Base-by-base conservation (phyloP, 2,329 filamentous ascomycete species). In the Pseudocercospora fijiensis region DNA sequence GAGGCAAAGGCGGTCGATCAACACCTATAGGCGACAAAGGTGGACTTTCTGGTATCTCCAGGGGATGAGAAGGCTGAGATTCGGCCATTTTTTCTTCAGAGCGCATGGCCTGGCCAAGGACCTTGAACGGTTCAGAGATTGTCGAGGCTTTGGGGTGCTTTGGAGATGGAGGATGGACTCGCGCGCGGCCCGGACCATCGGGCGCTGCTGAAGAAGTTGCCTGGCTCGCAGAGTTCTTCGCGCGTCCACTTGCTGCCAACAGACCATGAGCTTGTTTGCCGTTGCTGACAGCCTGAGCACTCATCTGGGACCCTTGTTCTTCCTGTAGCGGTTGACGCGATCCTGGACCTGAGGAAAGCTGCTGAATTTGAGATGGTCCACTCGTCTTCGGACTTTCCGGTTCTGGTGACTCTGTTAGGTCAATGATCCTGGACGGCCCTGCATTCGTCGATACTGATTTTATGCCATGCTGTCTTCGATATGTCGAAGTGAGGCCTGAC, bases 1-100 rank as follows among this genome's bases (percentile, higher is more conserved):
- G 13, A 22, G 20, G 20, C 20, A 13, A 2, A 26, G 45, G 45
- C 1, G 45, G 4, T 45, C 20, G 20, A n/a, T 51, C 24, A 26
- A 3, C 45, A 0, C 20, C 24, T 22, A 2, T 26, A 56, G 53
- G 53, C 30, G 18, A 37, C 27, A 61, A 20, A 11, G 57, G 27
- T 60, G 57, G 57, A 24, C 57, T 60, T 60, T 51, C 43, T 33
- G 57, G 53, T 11, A 56, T 56, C 33, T 56, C 53, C 8, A 30
- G 26, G 22, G 13, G n/a, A 13, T 13, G 45, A 26, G 18, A 27
- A 49, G 10, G 18, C 24, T 47, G 24, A 18, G 20, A 22, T 18
- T 20, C 41, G 33, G 1, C 20, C 45, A 16, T 37, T 26, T 45
- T 28, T 16, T 22, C 20, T 16, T 49, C 20, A n/a, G 16, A n/a